Evolutionary conservation across 768 basidiomycete species (phyloP).

Genomic region (Boletellus ananiceps): DNA sequence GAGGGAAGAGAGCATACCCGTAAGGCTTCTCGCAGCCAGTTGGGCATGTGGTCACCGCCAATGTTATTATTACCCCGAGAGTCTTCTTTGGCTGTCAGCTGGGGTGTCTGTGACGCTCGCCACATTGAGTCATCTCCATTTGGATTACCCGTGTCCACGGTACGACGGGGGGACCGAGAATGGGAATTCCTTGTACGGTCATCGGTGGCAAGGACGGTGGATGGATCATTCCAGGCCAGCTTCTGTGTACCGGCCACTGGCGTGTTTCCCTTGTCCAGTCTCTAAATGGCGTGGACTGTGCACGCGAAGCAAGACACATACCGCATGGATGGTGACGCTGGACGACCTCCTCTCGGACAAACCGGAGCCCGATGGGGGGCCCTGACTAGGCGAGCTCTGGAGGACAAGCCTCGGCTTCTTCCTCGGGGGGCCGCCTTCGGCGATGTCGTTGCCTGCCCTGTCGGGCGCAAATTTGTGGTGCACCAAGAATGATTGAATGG

Average conservation of each 20-base stretch:
- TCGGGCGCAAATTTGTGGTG: slow-evolving; percentile 53
- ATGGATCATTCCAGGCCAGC: slow-evolving; percentile 57
- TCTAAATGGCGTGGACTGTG: slow-evolving; percentile 6
- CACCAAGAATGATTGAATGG: slow-evolving; percentile 58
- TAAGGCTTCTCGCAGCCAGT: slow-evolving; percentile 63
- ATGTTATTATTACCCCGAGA: slow-evolving; percentile 4
- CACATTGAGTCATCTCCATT: slow-evolving; percentile 9
- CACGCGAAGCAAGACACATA: slow-evolving; percentile 14
- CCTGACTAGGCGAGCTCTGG: slow-evolving; percentile 11
- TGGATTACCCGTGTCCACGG: slow-evolving; percentile 6
- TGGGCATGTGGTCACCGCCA: slow-evolving; percentile 36
- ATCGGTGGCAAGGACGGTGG: slow-evolving; percentile 59
- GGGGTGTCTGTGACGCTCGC: slow-evolving; percentile 12
- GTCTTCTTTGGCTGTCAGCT: slow-evolving; percentile 2
- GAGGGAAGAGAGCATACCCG: slow-evolving; percentile 37
- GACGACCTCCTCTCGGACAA: slow-evolving; percentile 7
- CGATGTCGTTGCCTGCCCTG: slow-evolving; percentile 8
- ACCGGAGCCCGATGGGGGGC: slow-evolving; percentile 1
- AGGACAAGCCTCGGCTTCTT: slow-evolving; percentile 48
- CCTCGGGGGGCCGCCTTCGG: slow-evolving; percentile 33
- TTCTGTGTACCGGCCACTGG: slow-evolving; percentile 30
- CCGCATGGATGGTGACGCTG: slow-evolving; percentile 14
- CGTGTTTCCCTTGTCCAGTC: slow-evolving; percentile 10
- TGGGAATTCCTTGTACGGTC: slow-evolving; percentile 66
- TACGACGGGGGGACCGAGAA: slow-evolving; percentile 24